Conservation (phyloP, 352 stramenopile species). For the Phytophthora cryptogea region DNA sequence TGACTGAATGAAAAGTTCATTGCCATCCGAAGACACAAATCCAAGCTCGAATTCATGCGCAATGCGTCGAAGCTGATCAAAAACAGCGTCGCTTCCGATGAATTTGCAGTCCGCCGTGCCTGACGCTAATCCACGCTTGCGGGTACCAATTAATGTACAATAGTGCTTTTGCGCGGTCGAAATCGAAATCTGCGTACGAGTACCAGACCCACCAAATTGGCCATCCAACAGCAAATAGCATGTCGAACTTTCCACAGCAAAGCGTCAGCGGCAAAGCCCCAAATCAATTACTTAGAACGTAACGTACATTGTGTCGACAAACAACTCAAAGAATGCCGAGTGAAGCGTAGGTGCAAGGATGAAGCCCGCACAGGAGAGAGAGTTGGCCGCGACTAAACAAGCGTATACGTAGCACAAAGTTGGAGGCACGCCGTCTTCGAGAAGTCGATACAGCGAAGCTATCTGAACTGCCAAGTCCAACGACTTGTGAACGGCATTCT, state of each 20-base stretch:
- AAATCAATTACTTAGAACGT: not conserved
- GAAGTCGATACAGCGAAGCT: constrained; percentile 14
- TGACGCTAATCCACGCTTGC: constrained; percentile 11
- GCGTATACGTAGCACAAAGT: constrained; percentile 19
- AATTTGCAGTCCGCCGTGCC: constrained; percentile 16
- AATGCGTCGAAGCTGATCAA: constrained; percentile 29
- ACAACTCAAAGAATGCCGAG: constrained; percentile 24
- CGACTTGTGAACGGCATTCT: constrained; percentile 28
- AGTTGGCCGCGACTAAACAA: constrained; percentile 15
- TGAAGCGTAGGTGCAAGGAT: constrained; percentile 9
- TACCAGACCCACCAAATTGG: constrained; percentile 25
- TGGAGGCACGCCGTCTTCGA: constrained; percentile 16
- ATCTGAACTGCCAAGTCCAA: constrained; percentile 19
- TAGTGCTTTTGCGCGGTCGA: constrained; percentile 15
- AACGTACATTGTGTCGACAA: constrained; percentile 22
- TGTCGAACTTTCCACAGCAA: constrained; percentile 12
- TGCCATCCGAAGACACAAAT: constrained; percentile 15
- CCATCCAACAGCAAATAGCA: constrained; percentile 22
- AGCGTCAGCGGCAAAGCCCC: not conserved
- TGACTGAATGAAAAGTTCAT: constrained; percentile 29
- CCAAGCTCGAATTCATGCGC: constrained; percentile 12
- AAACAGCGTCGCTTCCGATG: constrained; percentile 20
- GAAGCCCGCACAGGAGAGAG: constrained; percentile 11
- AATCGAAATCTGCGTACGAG: constrained; percentile 17
- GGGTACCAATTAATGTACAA: constrained; percentile 10